phyloP scores from a whole-genome alignment of 2,329 filamentous ascomycete genomes.

The Fusarium dlaminii region DNA sequence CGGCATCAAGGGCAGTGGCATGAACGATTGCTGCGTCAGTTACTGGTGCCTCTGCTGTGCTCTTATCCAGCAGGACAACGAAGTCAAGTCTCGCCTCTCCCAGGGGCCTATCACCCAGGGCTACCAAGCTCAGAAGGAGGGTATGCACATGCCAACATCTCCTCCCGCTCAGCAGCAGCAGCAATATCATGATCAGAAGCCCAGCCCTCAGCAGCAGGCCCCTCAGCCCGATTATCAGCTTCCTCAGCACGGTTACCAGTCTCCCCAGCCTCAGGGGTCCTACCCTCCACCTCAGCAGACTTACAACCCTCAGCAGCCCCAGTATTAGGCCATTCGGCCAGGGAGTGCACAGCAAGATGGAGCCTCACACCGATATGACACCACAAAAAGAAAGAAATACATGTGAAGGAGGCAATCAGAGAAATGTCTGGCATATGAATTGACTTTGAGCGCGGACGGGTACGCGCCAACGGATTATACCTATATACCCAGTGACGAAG shows the following conservation, averaged over 20 bases:
- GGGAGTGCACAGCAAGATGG: background rate
- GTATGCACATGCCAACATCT: conserved; percentile 49
- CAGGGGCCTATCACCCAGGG: conserved; percentile 45
- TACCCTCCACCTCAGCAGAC: conserved; percentile 36
- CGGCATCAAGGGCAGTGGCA: conserved; percentile 60
- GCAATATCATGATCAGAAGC: conserved; percentile 13
- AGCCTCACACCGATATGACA: conserved; percentile 3
- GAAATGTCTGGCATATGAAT: conserved; percentile 1
- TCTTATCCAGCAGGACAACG: conserved; percentile 67
- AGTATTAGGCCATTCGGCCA: conserved; percentile 25
- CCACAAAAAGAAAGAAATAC: background rate
- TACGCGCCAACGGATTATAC: conserved; percentile 38
- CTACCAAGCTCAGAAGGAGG: conserved; percentile 51
- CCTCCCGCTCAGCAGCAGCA: conserved; percentile 19
- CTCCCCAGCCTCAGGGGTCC: conserved; percentile 36
- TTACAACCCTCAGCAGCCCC: conserved; percentile 40
- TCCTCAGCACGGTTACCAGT: conserved; percentile 33
- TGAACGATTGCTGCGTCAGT: conserved; percentile 60
- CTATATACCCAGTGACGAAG: conserved; percentile 41
- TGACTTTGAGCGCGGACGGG: conserved; percentile 15
- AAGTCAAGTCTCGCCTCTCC: conserved; percentile 51
- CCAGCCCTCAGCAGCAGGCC: conserved; percentile 18
- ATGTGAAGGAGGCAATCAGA: background rate
- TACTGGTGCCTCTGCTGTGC: conserved; percentile 67
- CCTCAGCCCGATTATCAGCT: conserved; percentile 29